These are phyloP conservation scores for Lepidium africanum DNA, from an alignment of 345 rosid species.

Conservation along the genomic window DNA sequence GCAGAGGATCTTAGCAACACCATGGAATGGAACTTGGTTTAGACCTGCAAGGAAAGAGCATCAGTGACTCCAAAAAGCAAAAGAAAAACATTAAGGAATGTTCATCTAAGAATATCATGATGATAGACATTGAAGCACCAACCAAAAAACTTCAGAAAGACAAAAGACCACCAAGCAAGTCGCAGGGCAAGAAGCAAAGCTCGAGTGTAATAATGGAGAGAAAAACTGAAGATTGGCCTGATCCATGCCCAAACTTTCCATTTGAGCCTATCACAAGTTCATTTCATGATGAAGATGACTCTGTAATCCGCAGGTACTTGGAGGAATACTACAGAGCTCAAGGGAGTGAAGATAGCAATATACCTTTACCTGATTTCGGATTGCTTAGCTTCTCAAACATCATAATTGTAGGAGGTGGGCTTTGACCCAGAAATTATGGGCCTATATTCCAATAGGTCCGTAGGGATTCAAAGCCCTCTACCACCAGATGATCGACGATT, in stretches of 20 bases:
- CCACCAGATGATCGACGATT: too few species aligned
- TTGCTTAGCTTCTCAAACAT: constrained; percentile 27
- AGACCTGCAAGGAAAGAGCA: constrained; percentile 2
- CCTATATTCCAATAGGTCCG: too few species aligned
- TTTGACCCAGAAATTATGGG: too few species aligned
- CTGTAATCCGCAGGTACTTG: constrained; percentile 32
- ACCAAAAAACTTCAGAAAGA: background rate
- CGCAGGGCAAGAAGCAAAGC: background rate
- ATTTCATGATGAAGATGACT: constrained; percentile 26
- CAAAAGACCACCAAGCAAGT: background rate
- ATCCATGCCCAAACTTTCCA: constrained; percentile 40
- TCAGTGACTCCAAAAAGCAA: background rate
- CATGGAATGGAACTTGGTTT: background rate
- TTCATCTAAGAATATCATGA: constrained; percentile 10
- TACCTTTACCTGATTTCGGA: constrained; percentile 33
- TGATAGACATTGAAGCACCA: constrained; percentile 5
- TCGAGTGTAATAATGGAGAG: background rate
- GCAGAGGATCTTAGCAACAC: constrained; percentile 8
- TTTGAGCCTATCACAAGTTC: constrained; percentile 42
- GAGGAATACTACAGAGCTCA: constrained; percentile 27
- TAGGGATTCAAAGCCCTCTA: too few species aligned
- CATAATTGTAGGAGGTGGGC: too few species aligned
- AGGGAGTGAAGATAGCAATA: constrained; percentile 12
- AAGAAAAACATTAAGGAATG: background rate
- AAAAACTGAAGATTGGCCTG: constrained; percentile 28